Evolutionary conservation across 108 stramenopile species (phyloP).

Genomic region (Cyclotella cryptica): DNA sequence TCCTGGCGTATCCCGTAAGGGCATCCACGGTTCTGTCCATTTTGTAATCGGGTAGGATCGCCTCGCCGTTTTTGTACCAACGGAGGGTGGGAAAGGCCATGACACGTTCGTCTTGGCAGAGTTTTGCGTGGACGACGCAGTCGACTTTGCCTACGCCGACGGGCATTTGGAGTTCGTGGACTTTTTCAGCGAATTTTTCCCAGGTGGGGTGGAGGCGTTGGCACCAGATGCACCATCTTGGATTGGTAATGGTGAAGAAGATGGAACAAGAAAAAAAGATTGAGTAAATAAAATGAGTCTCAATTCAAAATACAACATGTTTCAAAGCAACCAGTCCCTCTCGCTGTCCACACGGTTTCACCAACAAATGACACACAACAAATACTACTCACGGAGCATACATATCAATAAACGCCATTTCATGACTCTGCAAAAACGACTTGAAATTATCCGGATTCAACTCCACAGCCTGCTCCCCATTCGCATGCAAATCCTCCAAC

Average conservation of each 20-base stretch:
- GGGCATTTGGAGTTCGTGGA: slow-evolving; percentile 74
- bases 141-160: slow-evolving; percentile 91
- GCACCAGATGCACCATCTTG: slow-evolving; percentile 91
- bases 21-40: slow-evolving; percentile 91
- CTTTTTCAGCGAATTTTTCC: slow-evolving; percentile 92
- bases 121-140: slow-evolving; percentile 81
- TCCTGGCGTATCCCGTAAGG: slow-evolving; percentile 72
- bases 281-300: not conserved
- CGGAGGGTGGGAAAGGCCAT: slow-evolving; percentile 97
- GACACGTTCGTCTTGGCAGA: slow-evolving; percentile 88
- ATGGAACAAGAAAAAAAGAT: not conserved
- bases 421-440: slow-evolving; percentile 63
- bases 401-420: slow-evolving; percentile 90
- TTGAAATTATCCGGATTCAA: slow-evolving; percentile 67
- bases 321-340: too few species aligned
- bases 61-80: slow-evolving; percentile 82
- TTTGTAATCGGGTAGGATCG: slow-evolving; percentile 91
- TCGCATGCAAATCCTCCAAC: slow-evolving; percentile 83
- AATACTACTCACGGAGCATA: slow-evolving; percentile 88
- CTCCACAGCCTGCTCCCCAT: slow-evolving; percentile 76
- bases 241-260: not conserved
- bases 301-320: too few species aligned
- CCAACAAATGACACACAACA: slow-evolving; percentile 43
- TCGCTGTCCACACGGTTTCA: not conserved
- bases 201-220: slow-evolving; percentile 96